phyloP scores from a whole-genome alignment of 2,329 filamentous ascomycete genomes.

The Daldinia sp. region DNA sequence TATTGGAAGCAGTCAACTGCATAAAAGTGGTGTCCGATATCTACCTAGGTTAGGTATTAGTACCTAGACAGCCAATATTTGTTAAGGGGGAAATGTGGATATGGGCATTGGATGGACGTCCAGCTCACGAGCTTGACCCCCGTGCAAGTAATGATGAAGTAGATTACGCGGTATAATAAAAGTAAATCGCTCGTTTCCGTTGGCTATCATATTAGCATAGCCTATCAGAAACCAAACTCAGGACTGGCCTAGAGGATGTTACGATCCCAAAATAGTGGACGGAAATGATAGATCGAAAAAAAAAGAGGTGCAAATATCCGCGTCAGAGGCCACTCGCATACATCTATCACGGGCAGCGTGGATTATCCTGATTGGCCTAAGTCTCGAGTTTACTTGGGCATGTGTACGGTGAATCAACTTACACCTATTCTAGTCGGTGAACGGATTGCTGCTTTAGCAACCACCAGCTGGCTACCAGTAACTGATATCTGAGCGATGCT shows the following conservation, averaged over 20 bases:
- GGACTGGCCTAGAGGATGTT: too few relatives aligned
- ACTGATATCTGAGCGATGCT: too few relatives aligned
- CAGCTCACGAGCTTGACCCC: background rate
- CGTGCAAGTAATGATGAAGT: background rate
- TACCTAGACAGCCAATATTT: slow-evolving; percentile 1
- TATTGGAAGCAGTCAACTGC: slow-evolving; percentile 2
- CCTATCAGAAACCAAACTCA: background rate
- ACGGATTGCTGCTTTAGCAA: too few relatives aligned
- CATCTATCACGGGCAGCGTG: too few relatives aligned
- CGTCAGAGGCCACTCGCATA: too few relatives aligned
- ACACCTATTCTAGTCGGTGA: too few relatives aligned
- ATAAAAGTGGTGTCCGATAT: slow-evolving; percentile 7
- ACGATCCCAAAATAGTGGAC: too few relatives aligned
- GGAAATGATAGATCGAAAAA: background rate
- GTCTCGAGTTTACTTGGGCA: too few relatives aligned
- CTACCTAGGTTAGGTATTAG: background rate
- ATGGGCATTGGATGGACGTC: slow-evolving; percentile 3
- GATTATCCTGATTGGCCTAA: too few relatives aligned
- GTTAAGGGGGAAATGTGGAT: background rate
- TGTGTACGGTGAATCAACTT: too few relatives aligned
- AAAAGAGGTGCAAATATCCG: background rate
- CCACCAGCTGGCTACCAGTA: too few relatives aligned
- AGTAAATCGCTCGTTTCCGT: background rate
- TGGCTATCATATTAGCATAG: background rate
- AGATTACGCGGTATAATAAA: background rate